A percentile compares a stretch with the other conserved stretches of the same genome.
Evolutionary conservation across 2,329 filamentous ascomycete genomes (phyloP).

Genomic region (Microdochium paspali): DNA sequence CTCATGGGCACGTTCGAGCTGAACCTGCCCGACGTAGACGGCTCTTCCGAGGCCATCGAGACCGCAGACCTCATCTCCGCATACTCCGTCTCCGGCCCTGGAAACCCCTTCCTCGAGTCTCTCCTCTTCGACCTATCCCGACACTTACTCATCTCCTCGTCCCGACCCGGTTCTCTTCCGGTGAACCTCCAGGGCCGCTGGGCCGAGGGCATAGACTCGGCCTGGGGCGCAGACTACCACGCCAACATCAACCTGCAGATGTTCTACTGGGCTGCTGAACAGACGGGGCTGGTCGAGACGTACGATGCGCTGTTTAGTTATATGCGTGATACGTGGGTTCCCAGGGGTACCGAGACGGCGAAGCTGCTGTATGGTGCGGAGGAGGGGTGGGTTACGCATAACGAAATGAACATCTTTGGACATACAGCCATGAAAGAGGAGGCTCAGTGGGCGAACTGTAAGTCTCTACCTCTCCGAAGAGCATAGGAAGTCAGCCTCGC

Average conservation of each 20-base stretch:
- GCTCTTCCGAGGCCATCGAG: slow-evolving; percentile 27
- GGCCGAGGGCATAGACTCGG: slow-evolving; percentile 29
- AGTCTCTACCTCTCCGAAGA: too few relatives aligned
- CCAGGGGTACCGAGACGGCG: slow-evolving; percentile 42
- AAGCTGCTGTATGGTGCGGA: slow-evolving; percentile 39
- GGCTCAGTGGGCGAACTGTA: slow-evolving; percentile 21
- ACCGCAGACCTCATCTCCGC: slow-evolving; percentile 21
- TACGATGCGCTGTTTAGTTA: slow-evolving; percentile 39
- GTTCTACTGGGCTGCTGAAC: slow-evolving; percentile 49
- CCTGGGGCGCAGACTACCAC: slow-evolving; percentile 48
- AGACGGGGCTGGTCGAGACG: slow-evolving; percentile 37
- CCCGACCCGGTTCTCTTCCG: slow-evolving; percentile 38
- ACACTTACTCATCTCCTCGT: slow-evolving; percentile 45
- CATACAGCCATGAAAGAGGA: slow-evolving; percentile 33
- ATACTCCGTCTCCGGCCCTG: slow-evolving; percentile 19
- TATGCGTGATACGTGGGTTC: slow-evolving; percentile 42
- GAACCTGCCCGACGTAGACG: slow-evolving; percentile 30
- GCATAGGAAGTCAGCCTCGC: too few relatives aligned
- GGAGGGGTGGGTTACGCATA: slow-evolving; percentile 44
- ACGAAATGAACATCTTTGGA: slow-evolving; percentile 50
- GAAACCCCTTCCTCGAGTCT: slow-evolving; percentile 41
- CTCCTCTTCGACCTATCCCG: slow-evolving; percentile 43
- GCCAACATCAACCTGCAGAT: slow-evolving; percentile 52
- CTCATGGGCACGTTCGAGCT: slow-evolving; percentile 30
- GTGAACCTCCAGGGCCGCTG: slow-evolving; percentile 48